phyloP scores from a whole-genome alignment of 2,329 filamentous ascomycete species.

The Cercospora zeae-maydis region DNA sequence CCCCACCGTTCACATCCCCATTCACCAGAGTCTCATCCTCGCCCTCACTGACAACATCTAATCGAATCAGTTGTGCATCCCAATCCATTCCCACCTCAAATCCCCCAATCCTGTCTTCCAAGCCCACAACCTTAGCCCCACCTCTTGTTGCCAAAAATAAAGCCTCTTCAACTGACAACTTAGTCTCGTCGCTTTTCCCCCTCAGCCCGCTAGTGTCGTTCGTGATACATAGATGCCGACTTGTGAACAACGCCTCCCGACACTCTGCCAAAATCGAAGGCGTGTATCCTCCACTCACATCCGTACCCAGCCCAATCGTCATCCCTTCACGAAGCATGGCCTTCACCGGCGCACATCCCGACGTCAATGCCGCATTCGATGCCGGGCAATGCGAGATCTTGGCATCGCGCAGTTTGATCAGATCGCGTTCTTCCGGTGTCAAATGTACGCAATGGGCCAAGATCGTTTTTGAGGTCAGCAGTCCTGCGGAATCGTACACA shows the following conservation, averaged over 20 bases:
- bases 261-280: constrained; percentile 78
- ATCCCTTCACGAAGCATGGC: constrained; percentile 70
- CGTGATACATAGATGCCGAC: constrained; percentile 63
- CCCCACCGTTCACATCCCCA: background rate
- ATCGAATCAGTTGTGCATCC: constrained; percentile 79
- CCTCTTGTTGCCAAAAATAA: constrained; percentile 85
- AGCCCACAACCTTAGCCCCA: constrained; percentile 74
- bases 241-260: constrained; percentile 74
- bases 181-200: constrained; percentile 35
- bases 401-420: constrained; percentile 59
- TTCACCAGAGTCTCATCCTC: constrained; percentile 18
- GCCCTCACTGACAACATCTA: constrained; percentile 47
- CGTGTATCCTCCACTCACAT: constrained; percentile 84
- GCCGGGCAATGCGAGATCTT: constrained; percentile 84
- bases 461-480: constrained; percentile 71
- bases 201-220: constrained; percentile 14
- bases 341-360: constrained; percentile 72
- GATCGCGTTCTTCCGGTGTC: constrained; percentile 58
- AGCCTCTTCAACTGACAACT: constrained; percentile 79
- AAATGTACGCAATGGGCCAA: constrained; percentile 84
- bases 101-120: constrained; percentile 67
- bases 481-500: constrained; percentile 70
- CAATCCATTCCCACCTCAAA: constrained; percentile 86
- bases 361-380: constrained; percentile 78
- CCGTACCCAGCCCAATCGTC: constrained; percentile 80